Conservation (phyloP, 2,329 filamentous ascomycete genomes). For the Pseudocercospora cruenta region DNA sequence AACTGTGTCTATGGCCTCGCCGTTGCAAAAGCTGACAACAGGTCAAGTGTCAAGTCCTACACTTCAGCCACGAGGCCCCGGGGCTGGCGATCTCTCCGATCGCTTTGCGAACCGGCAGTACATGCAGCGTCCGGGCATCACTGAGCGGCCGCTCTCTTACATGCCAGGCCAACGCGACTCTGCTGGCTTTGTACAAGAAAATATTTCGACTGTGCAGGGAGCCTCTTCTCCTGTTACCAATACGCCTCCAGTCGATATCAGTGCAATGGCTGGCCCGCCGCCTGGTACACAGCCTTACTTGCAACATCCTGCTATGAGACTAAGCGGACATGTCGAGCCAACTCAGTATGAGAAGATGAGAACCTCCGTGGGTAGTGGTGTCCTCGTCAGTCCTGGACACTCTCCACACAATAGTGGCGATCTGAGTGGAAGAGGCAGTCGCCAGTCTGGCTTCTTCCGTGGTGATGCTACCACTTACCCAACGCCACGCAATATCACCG, state of each 20-base stretch:
- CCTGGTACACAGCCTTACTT: conserved; percentile 30
- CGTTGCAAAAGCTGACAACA: conserved; percentile 1
- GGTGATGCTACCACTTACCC: conserved; percentile 3
- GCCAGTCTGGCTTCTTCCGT: conserved; percentile 31
- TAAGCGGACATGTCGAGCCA: conserved; percentile 22
- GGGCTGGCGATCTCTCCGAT: conserved; percentile 12
- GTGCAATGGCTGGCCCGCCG: conserved; percentile 29
- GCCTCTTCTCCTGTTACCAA: background rate
- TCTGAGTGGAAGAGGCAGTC: conserved; percentile 10
- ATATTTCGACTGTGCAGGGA: conserved; percentile 18
- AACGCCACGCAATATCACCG: conserved; percentile 10
- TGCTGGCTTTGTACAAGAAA: conserved; percentile 25
- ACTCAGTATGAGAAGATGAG: conserved; percentile 33
- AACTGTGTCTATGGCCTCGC: background rate
- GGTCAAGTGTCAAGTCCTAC: background rate
- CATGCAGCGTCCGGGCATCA: conserved; percentile 12
- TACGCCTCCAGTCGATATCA: conserved; percentile 26
- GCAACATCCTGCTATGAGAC: conserved; percentile 31
- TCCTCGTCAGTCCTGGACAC: conserved; percentile 11
- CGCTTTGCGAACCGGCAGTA: conserved; percentile 29
- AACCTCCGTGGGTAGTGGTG: conserved; percentile 16
- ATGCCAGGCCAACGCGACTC: conserved; percentile 30
- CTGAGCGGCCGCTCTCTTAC: conserved; percentile 36
- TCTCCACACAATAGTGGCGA: conserved; percentile 15
- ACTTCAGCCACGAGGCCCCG: background rate